Percentiles rank a stretch among this genome's conserved stretches.
These are phyloP conservation scores for Globisporangium orthogonon DNA, from an alignment of 352 stramenopile genomes.

Conservation along the genomic window DNA sequence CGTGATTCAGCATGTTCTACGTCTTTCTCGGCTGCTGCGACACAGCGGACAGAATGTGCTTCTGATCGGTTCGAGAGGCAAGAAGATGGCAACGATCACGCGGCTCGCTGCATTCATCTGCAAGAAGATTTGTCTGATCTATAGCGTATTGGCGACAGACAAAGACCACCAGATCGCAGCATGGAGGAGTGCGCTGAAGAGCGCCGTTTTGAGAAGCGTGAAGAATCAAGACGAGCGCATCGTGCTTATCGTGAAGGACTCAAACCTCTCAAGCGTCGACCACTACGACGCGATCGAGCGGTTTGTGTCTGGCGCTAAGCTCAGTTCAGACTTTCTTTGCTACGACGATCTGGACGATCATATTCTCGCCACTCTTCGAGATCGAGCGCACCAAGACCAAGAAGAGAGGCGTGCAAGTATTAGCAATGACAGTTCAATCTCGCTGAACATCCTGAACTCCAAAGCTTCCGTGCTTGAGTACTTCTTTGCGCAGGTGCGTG, in stretches of 20 bases:
- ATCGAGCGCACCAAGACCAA: conserved; percentile 14
- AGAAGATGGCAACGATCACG: conserved; percentile 46
- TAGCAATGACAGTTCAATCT: not conserved
- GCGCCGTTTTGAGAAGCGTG: conserved; percentile 36
- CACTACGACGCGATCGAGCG: conserved; percentile 42
- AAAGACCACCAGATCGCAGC: not conserved
- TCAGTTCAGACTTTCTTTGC: conserved; percentile 33
- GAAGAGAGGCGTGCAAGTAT: not conserved
- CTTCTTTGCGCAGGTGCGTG: conserved; percentile 35
- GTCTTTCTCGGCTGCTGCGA: conserved; percentile 39
- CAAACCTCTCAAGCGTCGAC: conserved; percentile 14
- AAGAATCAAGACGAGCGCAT: conserved; percentile 22
- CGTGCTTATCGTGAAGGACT: conserved; percentile 61
- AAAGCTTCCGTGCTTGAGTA: conserved; percentile 40
- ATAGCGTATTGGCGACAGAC: conserved; percentile 13
- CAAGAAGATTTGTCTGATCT: conserved; percentile 27
- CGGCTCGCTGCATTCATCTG: conserved; percentile 48
- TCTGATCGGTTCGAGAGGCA: conserved; percentile 35
- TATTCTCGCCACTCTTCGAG: conserved; percentile 27
- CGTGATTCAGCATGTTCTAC: conserved; percentile 50
- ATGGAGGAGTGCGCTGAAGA: conserved; percentile 35
- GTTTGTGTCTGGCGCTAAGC: conserved; percentile 33
- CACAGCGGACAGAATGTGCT: conserved; percentile 29
- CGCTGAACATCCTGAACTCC: conserved; percentile 19
- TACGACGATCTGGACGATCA: conserved; percentile 50